Base-by-base conservation (phyloP, 2,329 filamentous ascomycete species). In the Xylaria sp. region DNA sequence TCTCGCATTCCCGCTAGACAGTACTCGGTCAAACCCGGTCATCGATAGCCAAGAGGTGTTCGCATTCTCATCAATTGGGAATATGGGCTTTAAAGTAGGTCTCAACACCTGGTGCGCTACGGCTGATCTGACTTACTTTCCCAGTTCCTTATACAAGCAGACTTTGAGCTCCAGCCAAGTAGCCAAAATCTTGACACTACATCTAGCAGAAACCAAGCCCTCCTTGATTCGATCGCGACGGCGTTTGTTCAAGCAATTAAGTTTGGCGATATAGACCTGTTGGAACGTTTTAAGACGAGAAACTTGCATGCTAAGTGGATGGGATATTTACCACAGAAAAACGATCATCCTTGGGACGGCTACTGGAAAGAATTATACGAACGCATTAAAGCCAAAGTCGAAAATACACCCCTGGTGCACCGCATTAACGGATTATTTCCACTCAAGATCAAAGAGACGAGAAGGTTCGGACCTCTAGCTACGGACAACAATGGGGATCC, bases 71-170 rank as follows among this genome's bases (percentile, higher is more conserved):
- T 84, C 84, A 0, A 74, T 85, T 17, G 74, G 79, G 0, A 70
- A 74, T 2, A 75, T 79, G 57, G 82, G 81, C 0, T 85, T 85
- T 72, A 83, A 81, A 76, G 61, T 64, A 64, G 34, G n/a, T 42
- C 19, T 32, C 2, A 17, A 30, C 14, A 42, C 11, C 7, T 5
- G 39, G 30, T 24, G 4, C 4, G 36, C 48, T 12, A 1, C 24
- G 36, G 36, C 17, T n/a, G 21, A 21, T 21, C 11, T 59, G 12
- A 17, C 62, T 54, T 34, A 48, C 34, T 1, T 39, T 39, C 6
- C 17, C 39, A 63, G 53, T 86, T 86, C 53, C 71, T 85, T 0
- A 82, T 87, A 8, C 84, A 86, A 9, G 78, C 82, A 7, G 84
- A 86, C 69, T 86, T 86, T 63, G 81, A 82, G 53, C 84, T 81